A percentile compares a stretch with the other conserved stretches of the same genome.
Conservation (phyloP, 495 filamentous ascomycete genomes). For the Lindgomyces ingoldianus region DNA sequence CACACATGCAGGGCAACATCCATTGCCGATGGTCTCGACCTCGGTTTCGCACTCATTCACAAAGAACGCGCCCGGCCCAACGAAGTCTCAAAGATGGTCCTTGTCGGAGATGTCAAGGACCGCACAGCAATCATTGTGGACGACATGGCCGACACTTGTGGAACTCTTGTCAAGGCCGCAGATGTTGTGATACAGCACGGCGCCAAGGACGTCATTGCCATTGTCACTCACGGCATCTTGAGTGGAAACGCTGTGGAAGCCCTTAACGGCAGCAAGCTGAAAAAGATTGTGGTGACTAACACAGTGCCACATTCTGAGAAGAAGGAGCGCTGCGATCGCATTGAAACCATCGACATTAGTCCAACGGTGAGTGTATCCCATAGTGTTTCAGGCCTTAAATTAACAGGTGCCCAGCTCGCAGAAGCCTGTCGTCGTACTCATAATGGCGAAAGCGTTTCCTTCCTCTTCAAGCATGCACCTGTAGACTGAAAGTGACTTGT, state of each 20-base stretch:
- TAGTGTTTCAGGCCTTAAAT: slow-evolving; percentile 38
- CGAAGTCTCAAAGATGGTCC: slow-evolving; percentile 93
- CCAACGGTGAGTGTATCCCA: slow-evolving; percentile 64
- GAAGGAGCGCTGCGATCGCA: slow-evolving; percentile 70
- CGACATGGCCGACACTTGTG: slow-evolving; percentile 94
- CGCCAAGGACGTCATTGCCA: slow-evolving; percentile 83
- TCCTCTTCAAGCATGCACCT: slow-evolving; percentile 90
- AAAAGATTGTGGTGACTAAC: slow-evolving; percentile 88
- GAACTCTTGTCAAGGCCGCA: slow-evolving; percentile 89
- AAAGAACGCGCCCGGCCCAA: slow-evolving; percentile 95
- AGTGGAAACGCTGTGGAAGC: slow-evolving; percentile 89
- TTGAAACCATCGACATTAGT: slow-evolving; percentile 91
- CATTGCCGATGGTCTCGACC: slow-evolving; percentile 90
- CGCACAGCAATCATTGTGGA: slow-evolving; percentile 64
- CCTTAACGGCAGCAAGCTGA: slow-evolving; percentile 78
- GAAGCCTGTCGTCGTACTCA: slow-evolving; percentile 84
- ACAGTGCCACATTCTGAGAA: slow-evolving; percentile 91
- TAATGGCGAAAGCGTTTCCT: slow-evolving; percentile 91
- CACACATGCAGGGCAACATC: slow-evolving; percentile 70
- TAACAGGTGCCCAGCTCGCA: slow-evolving; percentile 44
- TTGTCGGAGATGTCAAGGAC: slow-evolving; percentile 64
- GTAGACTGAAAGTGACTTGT: slow-evolving; percentile 38
- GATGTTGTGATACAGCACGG: slow-evolving; percentile 88
- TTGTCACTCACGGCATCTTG: slow-evolving; percentile 94
- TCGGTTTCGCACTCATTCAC: slow-evolving; percentile 97